Evolutionary conservation across 1,284 basidiomycete species (phyloP).

Genomic region (Microbotryomycetes sp.): DNA sequence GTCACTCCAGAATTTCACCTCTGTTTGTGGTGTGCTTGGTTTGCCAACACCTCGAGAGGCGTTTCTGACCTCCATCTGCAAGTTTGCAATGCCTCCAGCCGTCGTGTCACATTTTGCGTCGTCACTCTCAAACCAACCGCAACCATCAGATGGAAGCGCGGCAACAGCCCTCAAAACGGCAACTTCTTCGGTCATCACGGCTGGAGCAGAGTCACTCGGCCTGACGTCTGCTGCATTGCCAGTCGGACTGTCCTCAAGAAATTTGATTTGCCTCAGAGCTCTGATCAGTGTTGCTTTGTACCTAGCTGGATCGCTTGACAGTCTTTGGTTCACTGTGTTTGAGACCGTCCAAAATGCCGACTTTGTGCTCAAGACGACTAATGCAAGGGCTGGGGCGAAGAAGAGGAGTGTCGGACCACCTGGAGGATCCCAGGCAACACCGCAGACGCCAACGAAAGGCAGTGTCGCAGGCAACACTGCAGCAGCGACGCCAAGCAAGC

Average conservation of each 20-base stretch:
- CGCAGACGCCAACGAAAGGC: constrained; percentile 3
- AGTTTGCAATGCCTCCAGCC: constrained; percentile 77
- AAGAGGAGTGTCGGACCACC: constrained; percentile 14
- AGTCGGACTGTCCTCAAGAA: constrained; percentile 68
- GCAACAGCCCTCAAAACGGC: constrained; percentile 12
- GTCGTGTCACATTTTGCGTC: constrained; percentile 77
- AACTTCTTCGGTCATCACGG: constrained; percentile 40
- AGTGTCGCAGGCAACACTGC: constrained; percentile 31
- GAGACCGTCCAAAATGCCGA: constrained; percentile 89
- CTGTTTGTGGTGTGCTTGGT: constrained; percentile 80
- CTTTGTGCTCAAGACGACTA: constrained; percentile 58
- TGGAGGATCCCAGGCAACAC: background rate
- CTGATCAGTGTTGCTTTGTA: constrained; percentile 71
- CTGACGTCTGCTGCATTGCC: constrained; percentile 22
- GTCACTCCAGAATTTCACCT: constrained; percentile 75
- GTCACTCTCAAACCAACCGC: constrained; percentile 34
- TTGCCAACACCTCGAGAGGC: constrained; percentile 84
- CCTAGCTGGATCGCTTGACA: constrained; percentile 73
- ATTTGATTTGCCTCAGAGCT: constrained; percentile 81
- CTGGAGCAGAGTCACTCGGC: constrained; percentile 66
- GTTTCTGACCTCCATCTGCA: constrained; percentile 77
- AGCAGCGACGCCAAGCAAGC: background rate
- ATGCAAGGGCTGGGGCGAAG: constrained; percentile 21
- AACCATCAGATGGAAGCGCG: background rate
- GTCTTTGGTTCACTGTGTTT: constrained; percentile 84